phyloP scores from a whole-genome alignment of 495 filamentous ascomycete species.

The Penicillium simplicissimum region DNA sequence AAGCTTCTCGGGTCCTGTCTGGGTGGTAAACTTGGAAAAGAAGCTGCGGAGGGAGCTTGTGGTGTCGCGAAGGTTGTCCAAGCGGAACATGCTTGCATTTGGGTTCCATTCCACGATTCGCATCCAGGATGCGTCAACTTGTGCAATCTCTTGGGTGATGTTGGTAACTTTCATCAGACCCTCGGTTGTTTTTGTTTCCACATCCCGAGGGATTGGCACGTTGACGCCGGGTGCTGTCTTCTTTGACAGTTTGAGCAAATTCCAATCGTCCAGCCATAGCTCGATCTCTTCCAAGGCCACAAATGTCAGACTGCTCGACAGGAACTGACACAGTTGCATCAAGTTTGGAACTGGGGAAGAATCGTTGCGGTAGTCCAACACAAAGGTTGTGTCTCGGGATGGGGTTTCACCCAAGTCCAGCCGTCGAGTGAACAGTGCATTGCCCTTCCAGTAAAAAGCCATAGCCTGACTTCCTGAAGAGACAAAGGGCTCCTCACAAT shows the following conservation, averaged over 20 bases:
- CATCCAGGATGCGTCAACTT: slow-evolving; percentile 92
- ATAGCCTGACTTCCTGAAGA: slow-evolving; percentile 88
- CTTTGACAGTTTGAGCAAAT: slow-evolving; percentile 73
- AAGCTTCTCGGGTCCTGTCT: slow-evolving; percentile 39
- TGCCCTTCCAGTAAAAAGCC: slow-evolving; percentile 99
- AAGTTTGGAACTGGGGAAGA: slow-evolving; percentile 83
- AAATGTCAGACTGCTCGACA: slow-evolving; percentile 94
- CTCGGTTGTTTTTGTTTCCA: slow-evolving; percentile 79
- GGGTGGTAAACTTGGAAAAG: slow-evolving; percentile 69
- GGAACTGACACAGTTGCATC: slow-evolving; percentile 82
- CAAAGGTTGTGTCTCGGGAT: slow-evolving; percentile 77
- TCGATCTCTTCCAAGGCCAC: slow-evolving; percentile 86
- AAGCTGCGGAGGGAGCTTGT: slow-evolving; percentile 70
- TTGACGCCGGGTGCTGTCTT: slow-evolving; percentile 74
- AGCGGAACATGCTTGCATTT: slow-evolving; percentile 44
- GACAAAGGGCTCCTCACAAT: slow-evolving; percentile 96
- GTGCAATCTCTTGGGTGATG: slow-evolving; percentile 76
- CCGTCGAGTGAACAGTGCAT: slow-evolving; percentile 86
- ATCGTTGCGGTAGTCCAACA: slow-evolving; percentile 87
- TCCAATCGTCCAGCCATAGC: slow-evolving; percentile 85
- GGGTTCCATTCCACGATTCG: slow-evolving; percentile 82
- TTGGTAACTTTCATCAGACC: slow-evolving; percentile 77
- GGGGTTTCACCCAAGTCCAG: slow-evolving; percentile 66
- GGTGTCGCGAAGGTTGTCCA: slow-evolving; percentile 44
- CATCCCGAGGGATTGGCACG: slow-evolving; percentile 73